Percentiles rank a stretch among this genome's conserved stretches.
These are phyloP conservation scores for Pascua sp. DNA, from an alignment of 1,284 basidiomycete species.

Conservation along the genomic window DNA sequence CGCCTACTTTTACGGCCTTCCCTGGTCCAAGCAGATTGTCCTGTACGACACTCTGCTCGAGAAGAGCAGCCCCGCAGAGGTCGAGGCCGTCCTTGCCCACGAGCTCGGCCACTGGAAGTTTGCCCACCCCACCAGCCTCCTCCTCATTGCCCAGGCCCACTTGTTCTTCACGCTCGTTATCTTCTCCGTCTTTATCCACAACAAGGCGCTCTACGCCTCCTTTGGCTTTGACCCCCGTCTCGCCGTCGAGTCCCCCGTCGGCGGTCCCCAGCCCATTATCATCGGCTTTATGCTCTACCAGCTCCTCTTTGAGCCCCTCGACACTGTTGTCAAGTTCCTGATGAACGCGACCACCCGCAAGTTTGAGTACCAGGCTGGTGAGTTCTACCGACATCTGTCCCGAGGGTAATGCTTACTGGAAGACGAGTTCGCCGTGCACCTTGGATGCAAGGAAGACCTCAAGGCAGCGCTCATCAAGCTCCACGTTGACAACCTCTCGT, in stretches of 20 bases:
- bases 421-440: conserved; percentile 47
- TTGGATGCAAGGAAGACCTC: conserved; percentile 59
- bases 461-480: conserved; percentile 73
- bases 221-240: conserved; percentile 74
- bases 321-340: conserved; percentile 68
- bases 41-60: conserved; percentile 96
- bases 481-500: conserved; percentile 84
- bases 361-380: conserved; percentile 88
- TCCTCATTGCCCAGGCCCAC: conserved; percentile 80
- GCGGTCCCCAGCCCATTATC: conserved; percentile 66
- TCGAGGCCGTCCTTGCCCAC: conserved; percentile 82
- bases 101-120: conserved; percentile 95
- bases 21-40: conserved; percentile 95
- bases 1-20: conserved; percentile 90
- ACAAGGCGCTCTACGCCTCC: conserved; percentile 73
- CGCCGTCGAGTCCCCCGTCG: conserved; percentile 55
- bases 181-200: conserved; percentile 89
- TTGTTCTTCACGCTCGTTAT: conserved; percentile 78
- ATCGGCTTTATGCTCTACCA: conserved; percentile 84
- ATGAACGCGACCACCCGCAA: conserved; percentile 76
- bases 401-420: not conserved
- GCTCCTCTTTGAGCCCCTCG: conserved; percentile 78
- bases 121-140: conserved; percentile 82
- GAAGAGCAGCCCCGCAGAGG: conserved; percentile 78
- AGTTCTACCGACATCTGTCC: conserved; percentile 63